Evolutionary conservation across 352 stramenopile species (phyloP), one percentile per base, ranked within the genome.

Genomic region (Globisporangium mamillatum): DNA sequence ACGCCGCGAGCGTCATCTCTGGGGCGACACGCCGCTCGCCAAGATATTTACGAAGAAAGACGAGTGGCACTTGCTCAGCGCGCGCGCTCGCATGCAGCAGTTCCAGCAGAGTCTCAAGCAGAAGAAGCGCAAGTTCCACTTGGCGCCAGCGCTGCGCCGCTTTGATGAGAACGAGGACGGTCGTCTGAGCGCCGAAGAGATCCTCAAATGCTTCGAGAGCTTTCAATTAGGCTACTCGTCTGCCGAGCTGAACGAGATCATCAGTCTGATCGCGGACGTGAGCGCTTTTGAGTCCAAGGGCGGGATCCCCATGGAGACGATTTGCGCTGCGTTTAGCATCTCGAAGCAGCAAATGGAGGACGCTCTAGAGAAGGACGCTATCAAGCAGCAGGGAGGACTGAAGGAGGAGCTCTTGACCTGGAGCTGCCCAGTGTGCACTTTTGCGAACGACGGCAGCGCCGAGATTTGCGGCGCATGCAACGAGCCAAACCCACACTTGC

Each of bases 31-130:
- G 22, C 93, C 97, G 8, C 79, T 99, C 16, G 97, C 97, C 5
- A 99, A 99, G 73, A 89, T 99, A 1, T 99, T 99, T 54, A 98
- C 95, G 25, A 93, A 91, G 34, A 86, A 97, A 34, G 97, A 98
- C 76, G 97, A 99, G 78, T 99, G 98, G 82, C 97, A 99, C 63
- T 75, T 95, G 70, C 74, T 96, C 7, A 85, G 77, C 50, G 89
- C 84, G 4, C 84, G 89, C 24, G 88, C 89, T 38, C 86, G 88
- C 25, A 72, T 96, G 73, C 85, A 96, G 74, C 89, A 95, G 56
- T 94, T 96, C 71, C 84, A 94, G 64, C 81, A 91, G 62, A 91
- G 83, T 64, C 74, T 96, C 8, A 67, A 84, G 64, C 76, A 78
- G 8, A 91, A 88, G 69, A 82, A 88, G 66, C 72, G 75, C n/a